Base-by-base conservation (phyloP, 257 asterid genomes). In the Misopates orontium region DNA sequence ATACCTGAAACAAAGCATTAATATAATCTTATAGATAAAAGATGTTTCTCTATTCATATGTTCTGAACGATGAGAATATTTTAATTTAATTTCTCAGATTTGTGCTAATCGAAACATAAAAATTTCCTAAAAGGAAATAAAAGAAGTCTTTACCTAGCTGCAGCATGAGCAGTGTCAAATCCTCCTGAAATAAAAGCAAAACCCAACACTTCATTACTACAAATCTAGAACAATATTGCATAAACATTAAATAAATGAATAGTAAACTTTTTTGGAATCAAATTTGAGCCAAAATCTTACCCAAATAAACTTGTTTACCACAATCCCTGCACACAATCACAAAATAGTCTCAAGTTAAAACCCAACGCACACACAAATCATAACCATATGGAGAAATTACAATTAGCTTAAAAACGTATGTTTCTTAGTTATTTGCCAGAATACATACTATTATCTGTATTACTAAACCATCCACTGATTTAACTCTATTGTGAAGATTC, bases 221-320 rank as follows among this genome's bases (percentile, higher is more conserved):
- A 17, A 44, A 19, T 32, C 23, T 28, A 4, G 10, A 51, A 50
- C 60, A n/a, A 36, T 9, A 36, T 4, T 9, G 36, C 36, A 28
- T 2, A 16, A 21, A 52, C 8, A 15, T 19, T 28, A 51, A 17
- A 2, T 28, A 28, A 2, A 2, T 28, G 36, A 28, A 2, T 2
- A 28, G 4, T 6, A 28, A 2, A 28, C n/a, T n/a, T n/a, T n/a
- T n/a, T n/a, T n/a, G n/a, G n/a, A n/a, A n/a, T n/a, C n/a, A n/a
- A n/a, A n/a, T n/a, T 28, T 28, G 7, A 28, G 3, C 7, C 3
- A 28, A 15, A 36, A 1, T 10, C 31, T 61, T 78, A 90, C 97
- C 97, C 69, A 92, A 77, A 78, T 92, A 92, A 18, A 92, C 96
- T 80, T 92, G 98, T 73, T 92, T 92, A 60, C 98, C 96, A 61